Conservation (phyloP, 2,329 filamentous ascomycete genomes). For the Colletotrichum liaoningense region DNA sequence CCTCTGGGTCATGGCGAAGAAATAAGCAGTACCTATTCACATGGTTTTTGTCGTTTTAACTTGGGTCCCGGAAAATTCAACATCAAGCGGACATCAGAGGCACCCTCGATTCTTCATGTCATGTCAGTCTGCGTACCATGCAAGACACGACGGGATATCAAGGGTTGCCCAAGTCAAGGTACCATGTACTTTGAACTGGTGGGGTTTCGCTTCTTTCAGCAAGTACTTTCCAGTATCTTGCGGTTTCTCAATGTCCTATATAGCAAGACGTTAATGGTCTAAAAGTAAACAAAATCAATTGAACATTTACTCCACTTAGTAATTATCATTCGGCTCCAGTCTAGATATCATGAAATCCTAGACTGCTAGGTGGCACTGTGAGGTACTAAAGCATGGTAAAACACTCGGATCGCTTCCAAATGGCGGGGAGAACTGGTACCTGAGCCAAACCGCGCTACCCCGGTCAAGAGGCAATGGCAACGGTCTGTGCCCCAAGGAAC, state of each 20-base stretch:
- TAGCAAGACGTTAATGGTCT: neutral
- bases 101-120: neutral
- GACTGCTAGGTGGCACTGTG: neutral
- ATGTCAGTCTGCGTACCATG: neutral
- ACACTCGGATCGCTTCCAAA: neutral
- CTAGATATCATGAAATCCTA: neutral
- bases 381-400: neutral
- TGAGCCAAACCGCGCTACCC: neutral
- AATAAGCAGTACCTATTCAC: slow-evolving; percentile 12
- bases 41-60: neutral
- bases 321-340: neutral
- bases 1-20: slow-evolving; percentile 53
- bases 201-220: neutral
- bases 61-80: neutral
- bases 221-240: neutral
- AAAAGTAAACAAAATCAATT: neutral
- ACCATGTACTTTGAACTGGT: neutral
- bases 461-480: neutral
- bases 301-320: neutral
- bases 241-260: neutral
- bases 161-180: neutral
- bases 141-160: neutral
- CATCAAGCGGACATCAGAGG: neutral
- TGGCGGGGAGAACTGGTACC: neutral
- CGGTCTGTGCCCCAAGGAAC: slow-evolving; percentile 9